Base-by-base conservation (phyloP, 495 filamentous ascomycete species). In the Platismatia glauca region DNA sequence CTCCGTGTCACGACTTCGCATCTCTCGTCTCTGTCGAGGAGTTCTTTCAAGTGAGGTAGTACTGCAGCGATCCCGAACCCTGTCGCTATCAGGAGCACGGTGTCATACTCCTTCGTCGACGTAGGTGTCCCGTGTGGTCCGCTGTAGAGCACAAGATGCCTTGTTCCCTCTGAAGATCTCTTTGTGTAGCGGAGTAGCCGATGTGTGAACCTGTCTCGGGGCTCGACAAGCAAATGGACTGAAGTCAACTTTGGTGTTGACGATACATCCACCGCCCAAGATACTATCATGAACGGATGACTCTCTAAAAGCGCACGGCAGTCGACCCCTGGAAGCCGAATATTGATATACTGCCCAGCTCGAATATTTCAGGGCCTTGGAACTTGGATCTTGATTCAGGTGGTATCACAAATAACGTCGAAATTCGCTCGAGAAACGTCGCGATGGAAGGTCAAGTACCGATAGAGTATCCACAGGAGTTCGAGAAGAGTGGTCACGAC, bases 201-300 rank as follows among this genome's bases (percentile, higher is more conserved):
- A 46, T 43, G n/a, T 52, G 57, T 64, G 20, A 64, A 59, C 8
- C 57, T 52, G 1, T 59, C 46, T 24, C 38, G 18, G 3, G 57
- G 44, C 35, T 60, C 16, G 38, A 64, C 2, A 73, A 61, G 35
- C 72, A 64, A 29, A 64, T 46, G 74, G 43, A 24, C 53, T 67
- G 44, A 63, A 41, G 52, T 76, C 64, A 46, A 46, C 22, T 46
- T 46, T 7, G 43, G 7, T 11, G 8, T 46, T 0, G 0, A 46
- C 6, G 6, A 46, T 52, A 33, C 63, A 35, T 65, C 66, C 33
- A 59, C 24, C 9, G 66, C 73, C 73, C 67, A 77, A 5, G 66
- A 77, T 60, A 58, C 70, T 12, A 79, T 70, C 4, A 61, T 73
- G 59, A 77, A 79, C 29, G 70, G 72, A 68, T 79, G 68, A 39